These are phyloP conservation scores for Plenodomus lindquistii DNA, from an alignment of 2,329 filamentous ascomycete species.

Conservation along the genomic window DNA sequence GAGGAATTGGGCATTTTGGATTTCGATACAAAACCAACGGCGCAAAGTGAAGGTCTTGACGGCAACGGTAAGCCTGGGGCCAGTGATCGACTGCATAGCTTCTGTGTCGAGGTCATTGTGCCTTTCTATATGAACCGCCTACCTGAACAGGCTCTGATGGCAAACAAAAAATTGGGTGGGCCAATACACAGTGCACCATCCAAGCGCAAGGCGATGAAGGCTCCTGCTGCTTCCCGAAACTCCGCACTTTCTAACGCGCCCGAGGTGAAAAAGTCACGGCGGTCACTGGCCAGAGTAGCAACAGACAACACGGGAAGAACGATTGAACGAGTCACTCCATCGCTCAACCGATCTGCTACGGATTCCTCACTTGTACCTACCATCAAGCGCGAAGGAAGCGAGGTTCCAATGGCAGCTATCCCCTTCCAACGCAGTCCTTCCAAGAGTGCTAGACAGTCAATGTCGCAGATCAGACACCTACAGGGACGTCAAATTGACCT, in stretches of 20 bases:
- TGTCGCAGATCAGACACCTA: conserved; percentile 51
- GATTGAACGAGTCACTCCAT: conserved; percentile 60
- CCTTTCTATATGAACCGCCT: conserved; percentile 81
- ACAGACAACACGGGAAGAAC: conserved; percentile 59
- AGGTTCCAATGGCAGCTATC: conserved; percentile 58
- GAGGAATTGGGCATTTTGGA: conserved; percentile 58
- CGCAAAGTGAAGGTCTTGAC: conserved; percentile 27
- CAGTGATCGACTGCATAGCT: conserved; percentile 70
- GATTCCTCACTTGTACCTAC: conserved; percentile 61
- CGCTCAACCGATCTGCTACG: conserved; percentile 70
- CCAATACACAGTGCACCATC: conserved; percentile 64
- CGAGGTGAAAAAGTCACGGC: conserved; percentile 48
- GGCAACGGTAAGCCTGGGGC: conserved; percentile 24
- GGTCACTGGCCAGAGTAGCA: conserved; percentile 65
- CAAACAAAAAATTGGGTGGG: conserved; percentile 77
- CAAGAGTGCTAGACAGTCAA: conserved; percentile 39
- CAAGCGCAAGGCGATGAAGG: conserved; percentile 53
- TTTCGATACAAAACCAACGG: conserved; percentile 34
- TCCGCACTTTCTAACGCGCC: conserved; percentile 45
- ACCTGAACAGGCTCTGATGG: conserved; percentile 69
- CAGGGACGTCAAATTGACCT: conserved; percentile 60
- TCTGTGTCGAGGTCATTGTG: conserved; percentile 78
- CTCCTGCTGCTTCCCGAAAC: conserved; percentile 38
- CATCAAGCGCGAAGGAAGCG: conserved; percentile 71
- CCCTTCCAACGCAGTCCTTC: conserved; percentile 52